Percentiles rank a stretch among this genome's conserved stretches.
phyloP scores from a whole-genome alignment of 169 alveolate species.

The Hepatocystis sp. region DNA sequence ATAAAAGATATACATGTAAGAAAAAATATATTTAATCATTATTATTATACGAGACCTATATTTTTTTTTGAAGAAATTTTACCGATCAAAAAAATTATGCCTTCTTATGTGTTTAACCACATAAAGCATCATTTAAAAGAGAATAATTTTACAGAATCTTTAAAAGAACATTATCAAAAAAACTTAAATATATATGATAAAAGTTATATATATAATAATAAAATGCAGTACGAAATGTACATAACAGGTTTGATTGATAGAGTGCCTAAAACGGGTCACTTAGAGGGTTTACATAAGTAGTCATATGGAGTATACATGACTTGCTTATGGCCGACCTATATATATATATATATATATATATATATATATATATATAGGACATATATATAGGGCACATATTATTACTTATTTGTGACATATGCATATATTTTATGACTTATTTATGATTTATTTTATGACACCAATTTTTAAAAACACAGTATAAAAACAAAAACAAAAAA shows the following conservation, averaged over 20 bases:
- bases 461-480: too few species aligned
- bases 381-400: too few species aligned
- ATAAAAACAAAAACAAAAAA: not conserved
- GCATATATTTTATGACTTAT: too few species aligned
- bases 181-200: slow-evolving; percentile 22
- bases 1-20: slow-evolving; percentile 37
- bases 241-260: slow-evolving; percentile 15
- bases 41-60: slow-evolving; percentile 54
- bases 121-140: slow-evolving; percentile 22
- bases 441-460: too few species aligned
- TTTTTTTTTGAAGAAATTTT: slow-evolving; percentile 57
- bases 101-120: slow-evolving; percentile 43
- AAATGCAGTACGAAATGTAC: slow-evolving; percentile 36
- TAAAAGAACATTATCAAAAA: slow-evolving; percentile 13
- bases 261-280: slow-evolving; percentile 24
- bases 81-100: slow-evolving; percentile 68
- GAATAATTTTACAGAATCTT: slow-evolving; percentile 1
- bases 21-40: slow-evolving; percentile 24
- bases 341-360: slow-evolving; percentile 1
- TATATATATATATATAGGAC: not conserved
- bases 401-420: too few species aligned
- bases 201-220: slow-evolving; percentile 10
- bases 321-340: too few species aligned
- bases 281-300: not conserved
- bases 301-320: too few species aligned